phyloP scores from a whole-genome alignment of 2,329 filamentous ascomycete genomes.

The Talaromyces amestolkiae region DNA sequence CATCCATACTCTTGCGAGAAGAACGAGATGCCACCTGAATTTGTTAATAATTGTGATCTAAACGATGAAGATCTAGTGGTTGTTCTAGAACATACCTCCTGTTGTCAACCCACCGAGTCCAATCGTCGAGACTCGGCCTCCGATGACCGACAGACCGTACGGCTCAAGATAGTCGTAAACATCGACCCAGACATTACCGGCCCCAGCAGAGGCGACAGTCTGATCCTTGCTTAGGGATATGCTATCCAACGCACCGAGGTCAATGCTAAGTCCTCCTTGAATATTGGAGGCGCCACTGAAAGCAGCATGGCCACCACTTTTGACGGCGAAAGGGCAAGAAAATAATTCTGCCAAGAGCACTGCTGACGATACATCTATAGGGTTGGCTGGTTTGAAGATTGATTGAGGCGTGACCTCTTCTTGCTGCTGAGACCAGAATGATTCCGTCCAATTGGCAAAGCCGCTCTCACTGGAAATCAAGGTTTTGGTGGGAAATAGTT shows the following conservation, averaged over 20 bases:
- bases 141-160: conserved; percentile 32
- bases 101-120: conserved; percentile 30
- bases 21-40: conserved; percentile 33
- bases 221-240: conserved; percentile 31
- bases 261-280: conserved; percentile 34
- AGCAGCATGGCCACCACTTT: conserved; percentile 58
- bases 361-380: conserved; percentile 32
- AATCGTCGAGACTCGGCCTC: conserved; percentile 32
- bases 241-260: conserved; percentile 31
- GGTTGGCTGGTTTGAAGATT: conserved; percentile 32
- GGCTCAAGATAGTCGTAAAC: conserved; percentile 35
- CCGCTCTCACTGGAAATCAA: conserved; percentile 14
- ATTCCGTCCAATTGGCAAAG: conserved; percentile 21
- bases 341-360: conserved; percentile 33
- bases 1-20: conserved; percentile 35
- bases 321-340: conserved; percentile 51
- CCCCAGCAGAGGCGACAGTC: conserved; percentile 29
- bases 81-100: conserved; percentile 22
- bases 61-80: neutral
- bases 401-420: conserved; percentile 34
- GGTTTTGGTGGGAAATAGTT: conserved; percentile 19
- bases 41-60: neutral
- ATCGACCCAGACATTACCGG: conserved; percentile 36
- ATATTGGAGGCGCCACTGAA: conserved; percentile 40
- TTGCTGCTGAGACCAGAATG: conserved; percentile 41